Base-by-base conservation (phyloP, 352 stramenopile species). In the Pythium volutum region DNA sequence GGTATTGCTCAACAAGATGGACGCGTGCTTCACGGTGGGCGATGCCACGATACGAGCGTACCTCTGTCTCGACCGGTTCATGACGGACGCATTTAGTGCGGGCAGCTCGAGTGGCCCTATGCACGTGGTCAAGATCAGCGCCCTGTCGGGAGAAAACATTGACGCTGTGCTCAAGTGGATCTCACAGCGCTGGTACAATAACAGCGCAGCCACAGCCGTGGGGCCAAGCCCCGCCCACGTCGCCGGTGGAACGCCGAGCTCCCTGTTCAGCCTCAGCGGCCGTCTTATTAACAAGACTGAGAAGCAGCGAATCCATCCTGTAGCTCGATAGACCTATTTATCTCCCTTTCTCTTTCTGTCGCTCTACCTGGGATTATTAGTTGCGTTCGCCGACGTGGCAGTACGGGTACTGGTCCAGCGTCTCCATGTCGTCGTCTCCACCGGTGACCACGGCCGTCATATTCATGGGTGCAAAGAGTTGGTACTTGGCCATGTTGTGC, bases 1-100 rank as follows among this genome's bases (percentile, higher is more conserved):
- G 16, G 50, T 92, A 10, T 51, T 92, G 46, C 67, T 92, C 47
- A 92, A 89, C 64, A 84, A 89, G 46, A 81, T 84, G 36, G 82
- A 92, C 60, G 58, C 68, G 26, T 69, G 43, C 34, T 79, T 74
- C 29, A 70, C 74, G 12, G 41, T 88, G n/a, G 66, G 82, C 20
- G 76, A 87, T 63, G 55, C 64, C 3, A 57, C 79, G 9, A n/a
- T 89, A 38, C 70, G 75, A 18, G 73, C 82, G 0, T 79, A 87
- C 52, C 45, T 91, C 27, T 73, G 67, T 33, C 60, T 91, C 7
- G 75, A 91, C 45, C 69, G 73, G 15, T 69, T 91, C 11, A 31
- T 84, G 23, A 43, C 59, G 0, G 64, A 72, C 20, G 47, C 63
- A 4, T 55, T 59, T 23, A 64, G 39, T 39, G 23, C 62, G 1